phyloP scores from a whole-genome alignment of 768 basidiomycete species.

The Leucocoprinus leucothites region DNA sequence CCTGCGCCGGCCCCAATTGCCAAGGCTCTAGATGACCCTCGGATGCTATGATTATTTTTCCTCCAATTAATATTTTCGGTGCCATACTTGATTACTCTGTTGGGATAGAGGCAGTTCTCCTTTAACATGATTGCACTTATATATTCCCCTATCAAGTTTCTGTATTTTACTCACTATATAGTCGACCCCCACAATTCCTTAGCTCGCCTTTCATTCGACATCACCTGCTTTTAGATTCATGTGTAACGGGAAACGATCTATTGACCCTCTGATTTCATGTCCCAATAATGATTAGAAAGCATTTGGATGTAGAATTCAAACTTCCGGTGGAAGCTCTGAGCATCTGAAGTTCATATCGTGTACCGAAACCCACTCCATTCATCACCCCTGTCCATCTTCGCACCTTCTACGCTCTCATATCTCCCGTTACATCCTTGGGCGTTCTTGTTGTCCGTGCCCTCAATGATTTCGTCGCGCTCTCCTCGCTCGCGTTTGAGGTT shows the following conservation, averaged over 20 bases:
- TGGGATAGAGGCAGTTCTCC: conserved; percentile 5
- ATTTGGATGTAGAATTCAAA: not conserved
- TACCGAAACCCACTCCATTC: conserved; percentile 78
- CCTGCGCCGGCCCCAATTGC: conserved; percentile 45
- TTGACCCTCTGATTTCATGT: conserved; percentile 9
- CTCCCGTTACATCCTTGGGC: conserved; percentile 51
- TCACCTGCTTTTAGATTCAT: conserved; percentile 9
- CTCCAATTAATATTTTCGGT: not conserved
- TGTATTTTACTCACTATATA: conserved; percentile 26
- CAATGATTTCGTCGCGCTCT: conserved; percentile 64
- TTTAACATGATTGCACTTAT: not conserved
- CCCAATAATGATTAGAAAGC: conserved; percentile 15
- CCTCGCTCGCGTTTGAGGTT: conserved; percentile 63
- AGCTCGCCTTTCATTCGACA: conserved; percentile 4
- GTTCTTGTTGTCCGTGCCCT: conserved; percentile 39
- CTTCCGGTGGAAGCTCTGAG: not conserved
- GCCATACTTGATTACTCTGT: conserved; percentile 3
- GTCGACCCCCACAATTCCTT: conserved; percentile 10
- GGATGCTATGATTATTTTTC: conserved; percentile 12
- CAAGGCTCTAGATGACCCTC: conserved; percentile 24
- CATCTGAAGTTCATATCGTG: conserved; percentile 33
- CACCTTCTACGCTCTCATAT: conserved; percentile 52
- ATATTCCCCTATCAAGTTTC: conserved; percentile 3
- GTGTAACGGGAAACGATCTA: not conserved
- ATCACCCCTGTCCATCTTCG: conserved; percentile 62